Evolutionary conservation across 495 filamentous ascomycete genomes (phyloP), one percentile per base, ranked within the genome.

Genomic region (Poronia punctata): DNA sequence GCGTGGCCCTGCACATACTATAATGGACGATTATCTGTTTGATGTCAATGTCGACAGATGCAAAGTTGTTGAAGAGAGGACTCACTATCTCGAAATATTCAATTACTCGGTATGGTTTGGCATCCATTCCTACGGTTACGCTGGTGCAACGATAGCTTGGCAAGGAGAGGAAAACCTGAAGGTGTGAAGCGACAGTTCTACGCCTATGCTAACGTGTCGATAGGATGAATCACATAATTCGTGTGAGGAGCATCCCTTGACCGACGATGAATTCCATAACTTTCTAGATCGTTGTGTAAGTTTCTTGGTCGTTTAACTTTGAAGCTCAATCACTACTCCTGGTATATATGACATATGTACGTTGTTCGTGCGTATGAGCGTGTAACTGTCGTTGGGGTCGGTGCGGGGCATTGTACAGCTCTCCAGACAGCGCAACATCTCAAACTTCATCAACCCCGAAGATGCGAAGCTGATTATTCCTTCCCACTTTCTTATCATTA

Each of bases 1-100:
- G 11, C 26, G 20, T 21, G 8, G 20, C 25, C 33, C 20, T 18
- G 28, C 20, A 15, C 23, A 26, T 40, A 29, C 38, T 40, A 56
- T 44, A 22, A 77, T 77, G 74, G 74, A 77, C 52, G 65, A 74
- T 48, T 76, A 74, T 45, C 62, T 75, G 51, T 76, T 77, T 31
- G 50, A 57, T 35, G 16, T 35, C 1, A 60, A 71, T 34, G 59
- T 77, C 31, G 39, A 53, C 2, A 28, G 58, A n/a, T 75, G 64
- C 49, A 58, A 56, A 31, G 38, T 48, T 10, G 68, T 75, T 9
- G 35, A 48, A 16, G 74, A 77, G 45, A 54, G 50, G 14, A 76
- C 72, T 14, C 59, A 56, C 21, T 77, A 74, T 45, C 46, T 77
- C 14, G 72, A 77, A 57, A 72, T 77, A 22, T 60, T 72, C 41